Percentiles rank a stretch among this genome's conserved stretches.
phyloP scores from a whole-genome alignment of 2,329 filamentous ascomycete genomes.

The Pseudogymnoascus sp. region DNA sequence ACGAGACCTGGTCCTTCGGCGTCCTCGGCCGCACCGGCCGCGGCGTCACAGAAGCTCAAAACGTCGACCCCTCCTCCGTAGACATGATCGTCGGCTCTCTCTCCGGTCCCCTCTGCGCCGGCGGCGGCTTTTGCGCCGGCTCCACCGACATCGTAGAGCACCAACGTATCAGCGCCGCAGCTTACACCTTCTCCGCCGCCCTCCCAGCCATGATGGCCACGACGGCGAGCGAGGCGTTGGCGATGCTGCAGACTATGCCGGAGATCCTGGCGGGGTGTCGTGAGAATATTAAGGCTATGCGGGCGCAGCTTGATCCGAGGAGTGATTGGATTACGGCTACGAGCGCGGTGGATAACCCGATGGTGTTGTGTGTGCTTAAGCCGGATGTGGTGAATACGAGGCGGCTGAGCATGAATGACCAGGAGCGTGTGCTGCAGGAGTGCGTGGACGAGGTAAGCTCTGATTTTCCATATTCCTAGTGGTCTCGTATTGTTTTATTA shows the following conservation, averaged over 20 bases:
- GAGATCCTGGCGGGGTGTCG: conserved; percentile 70
- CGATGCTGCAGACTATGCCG: conserved; percentile 76
- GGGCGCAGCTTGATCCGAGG: conserved; percentile 77
- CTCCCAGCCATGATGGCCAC: conserved; percentile 89
- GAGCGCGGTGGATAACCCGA: conserved; percentile 74
- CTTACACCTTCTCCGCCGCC: conserved; percentile 94
- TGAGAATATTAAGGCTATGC: conserved; percentile 81
- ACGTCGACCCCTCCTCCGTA: conserved; percentile 84
- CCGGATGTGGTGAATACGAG: conserved; percentile 67
- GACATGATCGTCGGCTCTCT: conserved; percentile 97
- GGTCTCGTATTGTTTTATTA: neutral
- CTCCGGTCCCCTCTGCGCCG: conserved; percentile 79
- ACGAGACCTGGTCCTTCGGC: conserved; percentile 96
- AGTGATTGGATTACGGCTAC: conserved; percentile 88
- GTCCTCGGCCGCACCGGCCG: conserved; percentile 85
- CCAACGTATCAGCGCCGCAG: conserved; percentile 83
- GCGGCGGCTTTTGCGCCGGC: conserved; percentile 92
- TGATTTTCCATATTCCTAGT: neutral
- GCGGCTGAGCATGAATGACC: conserved; percentile 61
- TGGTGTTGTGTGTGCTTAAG: conserved; percentile 78
- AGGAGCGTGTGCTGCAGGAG: conserved; percentile 79
- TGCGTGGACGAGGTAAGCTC: conserved; percentile 83
- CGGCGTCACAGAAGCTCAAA: conserved; percentile 90
- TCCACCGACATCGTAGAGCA: conserved; percentile 89
- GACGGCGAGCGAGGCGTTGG: conserved; percentile 87